A percentile compares a stretch with the other conserved stretches of the same genome.
These are phyloP conservation scores for Pistacia vera DNA, from an alignment of 345 rosid genomes.

Conservation along the genomic window DNA sequence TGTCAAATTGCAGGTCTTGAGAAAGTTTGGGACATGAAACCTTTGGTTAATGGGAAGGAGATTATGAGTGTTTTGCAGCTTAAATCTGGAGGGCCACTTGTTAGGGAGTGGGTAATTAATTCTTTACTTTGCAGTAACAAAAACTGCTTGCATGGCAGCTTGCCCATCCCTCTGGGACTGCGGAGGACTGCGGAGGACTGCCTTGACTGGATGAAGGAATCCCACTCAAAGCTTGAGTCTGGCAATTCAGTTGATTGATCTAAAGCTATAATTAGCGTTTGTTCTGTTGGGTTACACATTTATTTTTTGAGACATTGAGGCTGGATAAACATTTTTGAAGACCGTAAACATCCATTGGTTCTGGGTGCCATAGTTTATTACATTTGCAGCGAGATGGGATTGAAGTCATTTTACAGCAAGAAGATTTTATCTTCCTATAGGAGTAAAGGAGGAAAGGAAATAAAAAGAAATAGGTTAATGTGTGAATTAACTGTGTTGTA, in stretches of 20 bases:
- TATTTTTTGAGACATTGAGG: background rate
- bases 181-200: slow-evolving; percentile 77
- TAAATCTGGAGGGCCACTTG: slow-evolving; percentile 69
- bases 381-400: background rate
- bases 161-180: slow-evolving; percentile 63
- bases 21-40: slow-evolving; percentile 77
- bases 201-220: slow-evolving; percentile 83
- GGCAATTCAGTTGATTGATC: background rate
- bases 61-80: slow-evolving; percentile 59
- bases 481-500: background rate
- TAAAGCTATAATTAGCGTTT: background rate
- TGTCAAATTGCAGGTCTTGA: slow-evolving; percentile 63
- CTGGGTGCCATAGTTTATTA: background rate
- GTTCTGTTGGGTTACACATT: background rate
- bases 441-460: background rate
- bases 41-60: slow-evolving; percentile 78
- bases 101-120: slow-evolving; percentile 78
- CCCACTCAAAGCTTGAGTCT: slow-evolving; percentile 54
- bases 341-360: background rate
- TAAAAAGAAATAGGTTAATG: background rate
- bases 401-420: background rate
- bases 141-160: slow-evolving; percentile 83
- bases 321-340: background rate
- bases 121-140: slow-evolving; percentile 63
- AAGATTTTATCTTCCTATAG: background rate